Base-by-base conservation (phyloP, 2,329 filamentous ascomycete species). In the Venturia carpophila region DNA sequence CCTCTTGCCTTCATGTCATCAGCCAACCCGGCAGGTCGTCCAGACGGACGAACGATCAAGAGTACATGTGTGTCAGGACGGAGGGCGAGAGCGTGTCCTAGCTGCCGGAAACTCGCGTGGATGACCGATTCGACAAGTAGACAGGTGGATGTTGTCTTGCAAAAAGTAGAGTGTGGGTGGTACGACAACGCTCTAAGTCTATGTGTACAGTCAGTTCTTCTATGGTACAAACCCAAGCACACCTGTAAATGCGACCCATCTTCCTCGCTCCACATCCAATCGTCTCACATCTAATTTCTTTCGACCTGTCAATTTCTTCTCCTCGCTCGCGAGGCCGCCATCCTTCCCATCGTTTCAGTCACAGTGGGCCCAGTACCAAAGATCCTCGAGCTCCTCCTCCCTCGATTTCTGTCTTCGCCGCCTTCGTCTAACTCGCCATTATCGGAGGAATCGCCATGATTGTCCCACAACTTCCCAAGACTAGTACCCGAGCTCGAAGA, bases 231-330 rank as follows among this genome's bases (percentile, higher is more conserved):
- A 58, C 30, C 52, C 15, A 34, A 52, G 47, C 52, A 27, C 27
- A 58, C 52, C 15, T 37, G 52, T 58, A 37, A 58, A 58, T 58
- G 52, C 52, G 11, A 58, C 30, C 37, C 52, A 58, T 58, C 52
- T 13, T 37, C 9, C 21, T 27, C 30, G 19, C 52, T 21, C 7
- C 15, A 34, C 52, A 58, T 58, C 15, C 17, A 9, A 58, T 58
- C 27, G 7, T 58, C 10, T 21, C 21, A 52, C 9, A 52, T 52
- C 47, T 21, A 27, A 10, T 21, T 1, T 52, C 47, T 27, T 27
- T 15, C 15, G 10, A 17, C 24, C 47, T 52, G 27, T 52, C 21
- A 30, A 52, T 52, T 27, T 3, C n/a, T 21, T 52, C 47, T 27
- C 21, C 21, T 27, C 5, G 47, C 47, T 15, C 47, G 47, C 21